phyloP scores from a whole-genome alignment of 2,329 filamentous ascomycete genomes.

The Tolypocladium cylindrosporum region DNA sequence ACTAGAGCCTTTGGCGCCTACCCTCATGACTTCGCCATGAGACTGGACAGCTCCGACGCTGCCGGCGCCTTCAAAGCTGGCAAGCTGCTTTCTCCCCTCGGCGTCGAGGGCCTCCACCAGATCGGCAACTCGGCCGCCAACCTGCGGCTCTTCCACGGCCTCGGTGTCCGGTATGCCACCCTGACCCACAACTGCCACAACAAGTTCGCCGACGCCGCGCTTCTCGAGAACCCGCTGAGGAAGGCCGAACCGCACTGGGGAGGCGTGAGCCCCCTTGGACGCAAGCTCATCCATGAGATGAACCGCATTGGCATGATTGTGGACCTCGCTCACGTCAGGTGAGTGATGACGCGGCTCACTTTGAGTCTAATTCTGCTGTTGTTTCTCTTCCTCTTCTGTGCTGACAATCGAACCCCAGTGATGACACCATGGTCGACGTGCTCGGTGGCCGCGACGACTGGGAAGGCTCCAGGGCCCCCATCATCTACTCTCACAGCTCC shows the following conservation, averaged over 20 bases:
- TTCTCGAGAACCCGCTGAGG: constrained; percentile 43
- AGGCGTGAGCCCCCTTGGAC: constrained; percentile 64
- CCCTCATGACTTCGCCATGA: constrained; percentile 59
- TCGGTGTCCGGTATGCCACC: constrained; percentile 81
- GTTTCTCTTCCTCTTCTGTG: neutral
- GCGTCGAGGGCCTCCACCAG: constrained; percentile 83
- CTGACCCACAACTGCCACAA: constrained; percentile 94
- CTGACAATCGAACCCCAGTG: constrained; percentile 26
- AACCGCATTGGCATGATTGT: constrained; percentile 93
- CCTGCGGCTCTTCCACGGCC: constrained; percentile 62
- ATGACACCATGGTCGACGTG: constrained; percentile 78
- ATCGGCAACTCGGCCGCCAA: constrained; percentile 77
- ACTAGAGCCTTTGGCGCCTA: constrained; percentile 53
- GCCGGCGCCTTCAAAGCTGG: constrained; percentile 48
- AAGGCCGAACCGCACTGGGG: constrained; percentile 51
- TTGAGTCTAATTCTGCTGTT: neutral
- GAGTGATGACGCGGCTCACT: neutral
- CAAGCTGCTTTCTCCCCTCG: constrained; percentile 66
- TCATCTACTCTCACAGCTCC: constrained; percentile 85
- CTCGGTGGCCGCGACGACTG: constrained; percentile 55
- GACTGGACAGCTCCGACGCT: constrained; percentile 50
- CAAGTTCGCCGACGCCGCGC: constrained; percentile 73
- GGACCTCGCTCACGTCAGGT: constrained; percentile 64
- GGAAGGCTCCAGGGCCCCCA: constrained; percentile 65
- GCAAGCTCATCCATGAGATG: constrained; percentile 71